Evolutionary conservation across 1,284 basidiomycete species (phyloP).

Genomic region (Tetrapyrgos nigripes): DNA sequence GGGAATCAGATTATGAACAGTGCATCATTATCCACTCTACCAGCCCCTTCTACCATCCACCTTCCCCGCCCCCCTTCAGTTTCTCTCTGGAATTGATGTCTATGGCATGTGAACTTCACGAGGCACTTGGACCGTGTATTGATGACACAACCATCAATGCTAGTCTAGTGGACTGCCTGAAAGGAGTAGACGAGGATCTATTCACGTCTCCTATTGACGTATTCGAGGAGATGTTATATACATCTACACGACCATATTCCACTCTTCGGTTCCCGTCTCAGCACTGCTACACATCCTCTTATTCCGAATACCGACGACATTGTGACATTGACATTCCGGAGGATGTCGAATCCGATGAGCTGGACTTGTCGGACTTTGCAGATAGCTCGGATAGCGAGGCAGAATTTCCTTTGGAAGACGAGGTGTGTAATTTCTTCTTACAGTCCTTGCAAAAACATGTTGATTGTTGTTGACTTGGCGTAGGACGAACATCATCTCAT

Average conservation of each 20-base stretch:
- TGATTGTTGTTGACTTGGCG: not conserved
- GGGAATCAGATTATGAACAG: conserved; percentile 8
- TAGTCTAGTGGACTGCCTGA: conserved; percentile 1
- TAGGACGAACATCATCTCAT: not conserved
- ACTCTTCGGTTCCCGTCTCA: not conserved
- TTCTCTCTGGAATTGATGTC: conserved; percentile 1
- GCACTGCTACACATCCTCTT: not conserved
- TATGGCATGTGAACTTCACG: conserved; percentile 13
- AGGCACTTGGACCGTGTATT: not conserved
- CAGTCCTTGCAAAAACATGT: not conserved
- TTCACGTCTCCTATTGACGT: conserved; percentile 1
- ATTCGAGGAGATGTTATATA: conserved; percentile 1
- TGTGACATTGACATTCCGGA: conserved; percentile 3
- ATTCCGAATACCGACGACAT: not conserved
- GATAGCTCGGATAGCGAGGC: not conserved
- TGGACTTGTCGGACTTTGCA: not conserved
- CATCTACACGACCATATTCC: too few species aligned
- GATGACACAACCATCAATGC: not conserved
- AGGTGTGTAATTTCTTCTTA: not conserved
- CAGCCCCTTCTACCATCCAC: conserved; percentile 13
- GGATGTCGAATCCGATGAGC: not conserved
- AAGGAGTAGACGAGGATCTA: conserved; percentile 5
- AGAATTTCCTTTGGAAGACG: not conserved
- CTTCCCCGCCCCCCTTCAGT: not conserved
- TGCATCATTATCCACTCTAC: conserved; percentile 11